Conservation (phyloP, 2,329 filamentous ascomycete species). For the Xylaria polymorpha region DNA sequence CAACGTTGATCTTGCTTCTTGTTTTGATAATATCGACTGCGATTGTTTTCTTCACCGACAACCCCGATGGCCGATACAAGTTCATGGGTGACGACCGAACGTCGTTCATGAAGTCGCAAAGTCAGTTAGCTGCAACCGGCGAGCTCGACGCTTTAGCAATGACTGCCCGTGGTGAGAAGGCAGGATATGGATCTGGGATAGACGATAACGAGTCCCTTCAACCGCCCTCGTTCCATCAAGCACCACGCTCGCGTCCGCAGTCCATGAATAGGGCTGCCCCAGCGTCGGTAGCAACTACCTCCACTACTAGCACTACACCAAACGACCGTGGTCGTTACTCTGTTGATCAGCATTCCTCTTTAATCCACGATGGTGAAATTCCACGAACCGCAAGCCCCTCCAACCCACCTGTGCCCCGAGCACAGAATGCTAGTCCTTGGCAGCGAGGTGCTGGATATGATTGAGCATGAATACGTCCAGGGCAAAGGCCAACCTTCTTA, state of each 20-base stretch:
- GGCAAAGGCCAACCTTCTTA: not conserved
- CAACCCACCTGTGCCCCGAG: constrained; percentile 50
- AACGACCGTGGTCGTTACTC: constrained; percentile 57
- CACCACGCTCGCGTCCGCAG: constrained; percentile 52
- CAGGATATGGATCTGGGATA: constrained; percentile 64
- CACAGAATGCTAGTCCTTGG: constrained; percentile 58
- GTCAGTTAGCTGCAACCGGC: constrained; percentile 78
- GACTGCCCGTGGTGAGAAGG: constrained; percentile 86
- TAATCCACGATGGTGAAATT: constrained; percentile 16
- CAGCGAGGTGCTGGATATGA: constrained; percentile 67
- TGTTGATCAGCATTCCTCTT: constrained; percentile 56
- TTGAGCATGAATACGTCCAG: constrained; percentile 50
- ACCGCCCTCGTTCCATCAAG: constrained; percentile 64
- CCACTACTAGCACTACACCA: constrained; percentile 40
- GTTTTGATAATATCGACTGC: constrained; percentile 81
- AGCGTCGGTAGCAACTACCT: constrained; percentile 34
- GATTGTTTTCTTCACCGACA: constrained; percentile 86
- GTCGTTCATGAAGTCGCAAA: constrained; percentile 97
- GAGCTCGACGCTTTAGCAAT: constrained; percentile 91
- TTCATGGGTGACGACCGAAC: constrained; percentile 96
- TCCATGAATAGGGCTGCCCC: constrained; percentile 29
- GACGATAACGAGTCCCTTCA: constrained; percentile 77
- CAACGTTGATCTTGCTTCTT: constrained; percentile 83
- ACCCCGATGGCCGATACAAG: constrained; percentile 94
- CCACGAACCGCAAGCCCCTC: constrained; percentile 48